phyloP scores from a whole-genome alignment of 305 asterid species.

The Fraxinus baroniana region DNA sequence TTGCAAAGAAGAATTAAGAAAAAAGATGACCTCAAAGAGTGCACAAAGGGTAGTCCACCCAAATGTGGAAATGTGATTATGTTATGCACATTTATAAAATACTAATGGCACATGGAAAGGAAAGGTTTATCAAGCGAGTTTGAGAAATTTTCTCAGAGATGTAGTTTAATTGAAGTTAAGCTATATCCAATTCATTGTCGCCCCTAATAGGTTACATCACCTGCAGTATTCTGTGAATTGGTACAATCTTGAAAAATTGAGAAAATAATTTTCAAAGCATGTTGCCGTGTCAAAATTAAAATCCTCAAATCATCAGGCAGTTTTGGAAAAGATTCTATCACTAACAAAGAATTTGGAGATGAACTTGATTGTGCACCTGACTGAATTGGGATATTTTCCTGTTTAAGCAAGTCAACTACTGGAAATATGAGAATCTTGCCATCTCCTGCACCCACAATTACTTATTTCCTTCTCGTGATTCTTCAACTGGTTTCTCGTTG shows the following conservation, averaged over 20 bases:
- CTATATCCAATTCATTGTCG: neutral
- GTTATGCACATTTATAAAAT: neutral
- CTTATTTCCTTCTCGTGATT: constrained; percentile 43
- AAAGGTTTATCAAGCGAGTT: neutral
- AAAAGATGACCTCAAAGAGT: neutral
- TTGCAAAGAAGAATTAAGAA: neutral
- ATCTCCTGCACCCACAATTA: too few relatives aligned
- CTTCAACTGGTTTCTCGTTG: constrained; percentile 33
- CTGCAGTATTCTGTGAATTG: neutral
- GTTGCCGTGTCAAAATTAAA: too few relatives aligned
- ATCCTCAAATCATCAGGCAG: neutral
- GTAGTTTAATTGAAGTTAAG: neutral
- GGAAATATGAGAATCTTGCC: too few relatives aligned
- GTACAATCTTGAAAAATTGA: neutral
- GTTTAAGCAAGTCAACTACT: too few relatives aligned
- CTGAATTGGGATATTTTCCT: too few relatives aligned
- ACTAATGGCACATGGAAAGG: neutral
- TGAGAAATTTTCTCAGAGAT: neutral
- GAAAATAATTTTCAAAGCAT: too few relatives aligned
- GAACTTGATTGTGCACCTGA: too few relatives aligned
- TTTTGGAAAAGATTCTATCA: too few relatives aligned
- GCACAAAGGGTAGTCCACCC: neutral
- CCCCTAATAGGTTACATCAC: neutral
- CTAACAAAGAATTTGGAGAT: too few relatives aligned
- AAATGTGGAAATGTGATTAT: neutral